Evolutionary conservation across 192 early-diverging fungal genomes (phyloP), one percentile per base, ranked within the genome.

Genomic region (Rhizoclosmatium globosum): DNA sequence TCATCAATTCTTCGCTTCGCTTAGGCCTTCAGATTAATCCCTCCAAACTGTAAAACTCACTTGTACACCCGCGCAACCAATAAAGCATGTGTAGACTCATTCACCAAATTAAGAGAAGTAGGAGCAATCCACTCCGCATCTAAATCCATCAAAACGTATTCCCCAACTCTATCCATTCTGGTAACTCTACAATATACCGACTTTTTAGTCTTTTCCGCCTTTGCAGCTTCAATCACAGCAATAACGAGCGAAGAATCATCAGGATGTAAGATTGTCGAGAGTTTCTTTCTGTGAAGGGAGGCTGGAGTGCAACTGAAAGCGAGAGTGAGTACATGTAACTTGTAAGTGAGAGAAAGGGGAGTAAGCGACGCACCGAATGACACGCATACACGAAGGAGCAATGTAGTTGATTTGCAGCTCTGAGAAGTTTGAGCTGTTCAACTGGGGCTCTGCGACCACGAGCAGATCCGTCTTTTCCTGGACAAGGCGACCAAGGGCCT

Each of bases 131-230:
- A 31, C 1, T 58, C 53, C 4, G 66, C 44, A 39, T 4, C 13
- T n/a, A 66, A 6, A 58, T 76, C 74, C 4, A 76, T 42, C 4
- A 76, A 17, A 38, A 76, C 74, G 46, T 56, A 76, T 64, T 76
- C 74, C 60, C 64, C 64, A 31, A 56, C 64, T 15, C 74, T 60
- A 39, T 76, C 74, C 74, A 76, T 64, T 31, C 74, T 59, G 17
- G 60, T 66, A 43, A 66, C 19, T 19, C 74, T n/a, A 47, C 62
- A 64, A 46, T 76, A 76, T 4, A 66, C 39, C n/a, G 46, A 56
- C 9, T 23, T 21, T 1, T 21, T 39, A 0, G 4, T 4, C n/a
- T 9, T 7, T 53, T 19, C 11, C 38, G 13, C 21, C n/a, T 47
- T 17, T 4, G 56, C 44, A 47, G 60, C 43, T 1, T 15, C 45